Evolutionary conservation across 768 basidiomycete genomes (phyloP), one percentile per base, ranked within the genome.

Genomic region (Tephrocybe sp.): DNA sequence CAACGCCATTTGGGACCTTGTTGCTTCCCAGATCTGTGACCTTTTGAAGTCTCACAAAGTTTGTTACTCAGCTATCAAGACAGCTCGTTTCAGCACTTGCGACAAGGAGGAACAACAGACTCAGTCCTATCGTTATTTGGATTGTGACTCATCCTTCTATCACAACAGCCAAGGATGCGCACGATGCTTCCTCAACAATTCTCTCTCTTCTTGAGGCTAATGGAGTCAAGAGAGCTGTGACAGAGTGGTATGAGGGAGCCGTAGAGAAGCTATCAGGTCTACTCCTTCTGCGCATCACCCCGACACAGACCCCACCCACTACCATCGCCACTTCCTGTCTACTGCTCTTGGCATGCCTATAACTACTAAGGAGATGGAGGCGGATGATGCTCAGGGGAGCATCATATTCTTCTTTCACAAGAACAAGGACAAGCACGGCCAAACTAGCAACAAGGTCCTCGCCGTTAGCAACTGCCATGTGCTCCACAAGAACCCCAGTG

Each of bases 111-210:
- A 36, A 16, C n/a, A n/a, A n/a, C n/a, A 51, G 41, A 13, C 14
- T 51, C 32, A 65, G 72, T 33, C 73, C 71, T 2, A 49, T 72
- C 55, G 67, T 72, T 2, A 52, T 75, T 2, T 75, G 74, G 72
- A 69, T 74, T 50, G 62, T 58, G 0, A 57, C 63, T 56, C 60
- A 39, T 61, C 70, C 71, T 45, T 54, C 51, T 47, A 64, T 68
- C 56, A 68, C 69, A 64, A 60, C 39, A 49, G 59, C 69, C 54
- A 56, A 42, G 45, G 57, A 36, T 39, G 65, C 59, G 39, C 68
- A 59, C 44, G 62, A 73, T 43, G 68, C 64, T 34, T 62, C 72
- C 7, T 65, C 59, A 0, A 66, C 66, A 54, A 72, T 75, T 49
- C 67, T 75, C 30, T 10, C 31, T 17, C 61, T 75, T 57, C 72